Evolutionary conservation across 352 stramenopile genomes (phyloP), one percentile per base, ranked within the genome.

Genomic region (Thalassiosira hispida): DNA sequence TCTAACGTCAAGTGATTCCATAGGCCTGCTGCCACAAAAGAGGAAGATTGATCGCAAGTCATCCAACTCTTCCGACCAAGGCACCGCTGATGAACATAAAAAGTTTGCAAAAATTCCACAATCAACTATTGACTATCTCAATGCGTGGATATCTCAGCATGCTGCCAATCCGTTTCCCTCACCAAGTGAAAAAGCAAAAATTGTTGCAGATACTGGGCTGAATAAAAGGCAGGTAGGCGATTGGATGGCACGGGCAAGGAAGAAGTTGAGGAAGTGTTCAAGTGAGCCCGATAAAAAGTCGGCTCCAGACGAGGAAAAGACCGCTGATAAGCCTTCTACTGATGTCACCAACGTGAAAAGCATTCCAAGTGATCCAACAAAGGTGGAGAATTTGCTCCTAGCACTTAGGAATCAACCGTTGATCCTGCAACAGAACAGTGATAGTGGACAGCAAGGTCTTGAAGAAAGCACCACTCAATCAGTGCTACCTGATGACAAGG

Each of bases 191-290:
- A 86, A 83, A 47, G n/a, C 12, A 23, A 49, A 44, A 60, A 80
- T 86, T 11, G 72, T 74, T 55, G 42, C 72, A 65, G 66, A 74
- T 49, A 86, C 79, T 47, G 73, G 73, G 6, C 49, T 86, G 56
- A 80, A 56, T 56, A 79, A 77, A 44, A 76, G 53, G n/a, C 79
- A 86, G 63, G 23, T 86, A 11, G 57, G 64, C 29, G 79, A 83
- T 74, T 86, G 79, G 79, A 46, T 86, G 49, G 51, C 52, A 35
- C 79, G 71, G 57, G 53, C 72, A 66, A 64, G 73, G 49, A 86
- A 73, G 55, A 81, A 70, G 56, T 29, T 73, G 12, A 62, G 40
- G 22, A 47, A 56, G 25, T 71, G 68, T 44, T 64, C 65, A 20
- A 56, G 35, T 51, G 2, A 65, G 23, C 40, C 67, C 18, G 29